phyloP scores from a whole-genome alignment of 2,329 filamentous ascomycete genomes.

The Stachybotrys echinatus region DNA sequence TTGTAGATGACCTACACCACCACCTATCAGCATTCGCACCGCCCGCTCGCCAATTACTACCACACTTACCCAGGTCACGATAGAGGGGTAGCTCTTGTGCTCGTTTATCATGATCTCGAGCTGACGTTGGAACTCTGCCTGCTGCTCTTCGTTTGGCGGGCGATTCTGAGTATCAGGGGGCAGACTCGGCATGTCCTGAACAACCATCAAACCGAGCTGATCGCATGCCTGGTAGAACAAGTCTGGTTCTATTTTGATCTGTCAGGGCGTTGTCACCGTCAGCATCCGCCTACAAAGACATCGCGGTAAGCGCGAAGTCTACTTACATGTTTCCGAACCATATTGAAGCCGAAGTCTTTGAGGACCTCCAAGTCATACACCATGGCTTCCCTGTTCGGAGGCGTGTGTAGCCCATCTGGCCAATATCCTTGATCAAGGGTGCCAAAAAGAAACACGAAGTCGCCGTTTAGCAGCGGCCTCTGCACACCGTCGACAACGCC shows the following conservation, averaged over 20 bases:
- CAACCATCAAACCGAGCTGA: conserved; percentile 57
- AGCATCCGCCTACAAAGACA: background rate
- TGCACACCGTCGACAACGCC: conserved; percentile 52
- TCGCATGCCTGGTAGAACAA: conserved; percentile 66
- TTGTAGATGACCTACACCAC: conserved; percentile 57
- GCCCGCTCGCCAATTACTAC: background rate
- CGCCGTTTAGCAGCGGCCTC: conserved; percentile 61
- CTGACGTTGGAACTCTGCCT: conserved; percentile 61
- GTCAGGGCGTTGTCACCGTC: conserved; percentile 7
- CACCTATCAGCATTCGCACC: background rate
- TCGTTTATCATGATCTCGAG: conserved; percentile 57
- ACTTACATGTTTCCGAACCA: conserved; percentile 63
- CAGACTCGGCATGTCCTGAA: conserved; percentile 68
- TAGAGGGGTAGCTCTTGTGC: conserved; percentile 59
- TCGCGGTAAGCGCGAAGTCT: background rate
- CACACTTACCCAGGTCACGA: conserved; percentile 54
- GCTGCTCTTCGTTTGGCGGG: conserved; percentile 40
- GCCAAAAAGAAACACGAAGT: conserved; percentile 63
- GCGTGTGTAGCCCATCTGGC: conserved; percentile 63
- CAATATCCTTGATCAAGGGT: conserved; percentile 68
- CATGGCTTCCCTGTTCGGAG: conserved; percentile 64
- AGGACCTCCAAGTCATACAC: conserved; percentile 58
- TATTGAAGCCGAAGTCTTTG: conserved; percentile 64
- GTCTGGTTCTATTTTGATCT: conserved; percentile 63
- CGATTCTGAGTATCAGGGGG: conserved; percentile 20